A percentile compares a stretch with the other conserved stretches of the same genome.
Evolutionary conservation across 306 rosid genomes (phyloP).

Genomic region (Trifolium subterraneum): DNA sequence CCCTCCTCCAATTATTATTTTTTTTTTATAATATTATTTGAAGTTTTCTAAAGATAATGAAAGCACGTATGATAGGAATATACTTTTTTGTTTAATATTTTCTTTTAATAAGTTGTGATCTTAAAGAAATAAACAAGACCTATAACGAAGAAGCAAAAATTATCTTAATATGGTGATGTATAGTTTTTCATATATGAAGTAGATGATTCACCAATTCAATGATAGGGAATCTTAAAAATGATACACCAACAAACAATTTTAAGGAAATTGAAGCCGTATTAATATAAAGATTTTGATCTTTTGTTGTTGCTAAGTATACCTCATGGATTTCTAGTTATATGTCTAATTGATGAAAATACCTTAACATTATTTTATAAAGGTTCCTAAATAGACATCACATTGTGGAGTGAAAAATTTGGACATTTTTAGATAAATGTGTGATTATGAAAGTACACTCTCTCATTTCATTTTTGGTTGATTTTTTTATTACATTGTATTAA

Average conservation of each 20-base stretch:
- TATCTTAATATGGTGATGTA: slow-evolving; percentile 27
- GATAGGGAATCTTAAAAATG: slow-evolving; percentile 63
- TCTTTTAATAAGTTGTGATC: slow-evolving; percentile 36
- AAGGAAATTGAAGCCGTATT: neutral
- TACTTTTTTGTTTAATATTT: slow-evolving; percentile 18
- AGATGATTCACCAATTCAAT: slow-evolving; percentile 58
- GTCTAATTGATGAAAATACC: neutral
- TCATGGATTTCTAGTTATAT: neutral
- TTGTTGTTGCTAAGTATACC: no score
- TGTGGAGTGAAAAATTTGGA: no score
- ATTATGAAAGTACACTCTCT: no score
- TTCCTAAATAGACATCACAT: no score
- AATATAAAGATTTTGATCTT: neutral
- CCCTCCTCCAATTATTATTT: neutral
- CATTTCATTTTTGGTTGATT: no score
- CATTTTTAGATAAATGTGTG: no score
- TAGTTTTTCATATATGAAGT: slow-evolving; percentile 40
- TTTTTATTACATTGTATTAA: no score
- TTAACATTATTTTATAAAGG: no score
- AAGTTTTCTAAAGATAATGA: slow-evolving; percentile 26
- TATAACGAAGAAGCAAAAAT: slow-evolving; percentile 18
- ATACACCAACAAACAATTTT: slow-evolving; percentile 57
- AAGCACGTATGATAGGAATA: slow-evolving; percentile 39
- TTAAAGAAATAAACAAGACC: slow-evolving; percentile 41
- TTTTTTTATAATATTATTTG: slow-evolving; percentile 1